Percentiles rank a stretch among this genome's conserved stretches.
phyloP scores from a whole-genome alignment of 75 land plant genomes.

The Ceratopteris richardii region DNA sequence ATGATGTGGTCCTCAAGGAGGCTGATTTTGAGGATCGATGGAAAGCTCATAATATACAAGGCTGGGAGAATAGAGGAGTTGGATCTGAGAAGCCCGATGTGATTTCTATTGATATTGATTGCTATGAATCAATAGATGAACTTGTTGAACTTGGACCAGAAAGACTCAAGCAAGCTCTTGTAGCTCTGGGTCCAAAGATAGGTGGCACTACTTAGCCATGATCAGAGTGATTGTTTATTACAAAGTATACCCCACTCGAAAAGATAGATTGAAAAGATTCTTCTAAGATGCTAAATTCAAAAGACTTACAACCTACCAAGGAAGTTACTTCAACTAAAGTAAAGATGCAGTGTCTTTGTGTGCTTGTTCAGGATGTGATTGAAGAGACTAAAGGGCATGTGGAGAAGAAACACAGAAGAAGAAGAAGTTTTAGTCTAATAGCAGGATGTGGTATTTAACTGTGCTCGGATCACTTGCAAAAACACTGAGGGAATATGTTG shows the following conservation, averaged over 20 bases:
- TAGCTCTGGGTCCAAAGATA: constrained; percentile 75
- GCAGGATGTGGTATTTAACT: no score
- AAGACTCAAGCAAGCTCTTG: constrained; percentile 82
- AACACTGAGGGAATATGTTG: no score
- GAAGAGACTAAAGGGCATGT: constrained; percentile 84
- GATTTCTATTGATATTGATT: constrained; percentile 65
- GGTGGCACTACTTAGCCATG: constrained; percentile 96
- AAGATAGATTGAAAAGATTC: constrained; percentile 92
- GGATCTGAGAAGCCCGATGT: constrained; percentile 45
- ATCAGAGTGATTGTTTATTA: constrained; percentile 90
- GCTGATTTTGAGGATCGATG: constrained; percentile 91
- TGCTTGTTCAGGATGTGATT: constrained; percentile 32
- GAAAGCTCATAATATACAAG: constrained; percentile 50
- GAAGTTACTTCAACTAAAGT: constrained; percentile 73
- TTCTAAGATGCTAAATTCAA: constrained; percentile 50
- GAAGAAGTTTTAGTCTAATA: no score
- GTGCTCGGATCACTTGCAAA: no score
- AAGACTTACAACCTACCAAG: constrained; percentile 33
- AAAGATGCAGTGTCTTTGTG: constrained; percentile 70
- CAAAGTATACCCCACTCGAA: constrained; percentile 82
- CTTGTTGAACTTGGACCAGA: constrained; percentile 80
- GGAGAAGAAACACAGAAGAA: constrained; percentile 96
- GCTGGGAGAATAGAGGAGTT: constrained; percentile 72
- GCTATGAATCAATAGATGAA: constrained; percentile 74
- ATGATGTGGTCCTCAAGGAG: no score